phyloP scores from a whole-genome alignment of 768 basidiomycete genomes.

The Fomitopsis pulvina region DNA sequence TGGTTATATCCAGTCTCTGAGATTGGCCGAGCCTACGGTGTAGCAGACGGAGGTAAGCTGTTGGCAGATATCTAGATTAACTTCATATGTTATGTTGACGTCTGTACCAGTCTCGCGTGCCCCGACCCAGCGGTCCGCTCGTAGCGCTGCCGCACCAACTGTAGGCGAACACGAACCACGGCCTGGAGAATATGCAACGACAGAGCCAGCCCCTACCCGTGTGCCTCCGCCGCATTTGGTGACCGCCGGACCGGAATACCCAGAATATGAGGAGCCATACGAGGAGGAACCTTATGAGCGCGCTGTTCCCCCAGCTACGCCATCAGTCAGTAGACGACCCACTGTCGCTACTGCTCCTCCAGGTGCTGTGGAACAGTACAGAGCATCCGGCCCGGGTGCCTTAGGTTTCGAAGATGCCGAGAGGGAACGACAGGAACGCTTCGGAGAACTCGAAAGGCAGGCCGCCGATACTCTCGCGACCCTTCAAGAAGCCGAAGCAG shows the following conservation, averaged over 20 bases:
- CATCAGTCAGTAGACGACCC: neutral
- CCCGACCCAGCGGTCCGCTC: neutral
- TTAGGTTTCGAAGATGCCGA: conserved; percentile 38
- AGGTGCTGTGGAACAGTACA: neutral
- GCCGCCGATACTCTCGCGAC: conserved; percentile 41
- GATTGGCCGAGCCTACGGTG: no score
- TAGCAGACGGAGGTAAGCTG: no score
- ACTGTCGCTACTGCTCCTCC: neutral
- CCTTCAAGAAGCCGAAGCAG: conserved; percentile 54
- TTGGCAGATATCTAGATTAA: no score
- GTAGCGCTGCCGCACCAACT: no score
- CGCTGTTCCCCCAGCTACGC: neutral
- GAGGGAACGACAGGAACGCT: conserved; percentile 41
- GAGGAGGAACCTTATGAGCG: neutral
- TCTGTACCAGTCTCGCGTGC: conserved; percentile 1
- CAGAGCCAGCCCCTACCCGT: neutral
- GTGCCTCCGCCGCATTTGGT: neutral
- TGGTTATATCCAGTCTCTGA: no score
- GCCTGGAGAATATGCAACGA: neutral
- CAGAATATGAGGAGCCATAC: neutral
- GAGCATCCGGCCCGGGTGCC: conserved; percentile 22
- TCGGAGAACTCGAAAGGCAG: conserved; percentile 48
- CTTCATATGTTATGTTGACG: no score
- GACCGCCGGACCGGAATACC: neutral
- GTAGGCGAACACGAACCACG: no score